A percentile compares a stretch with the other conserved stretches of the same genome.
Evolutionary conservation across 78 protist species (phyloP).

Genomic region (Pelomyxa schiedti): DNA sequence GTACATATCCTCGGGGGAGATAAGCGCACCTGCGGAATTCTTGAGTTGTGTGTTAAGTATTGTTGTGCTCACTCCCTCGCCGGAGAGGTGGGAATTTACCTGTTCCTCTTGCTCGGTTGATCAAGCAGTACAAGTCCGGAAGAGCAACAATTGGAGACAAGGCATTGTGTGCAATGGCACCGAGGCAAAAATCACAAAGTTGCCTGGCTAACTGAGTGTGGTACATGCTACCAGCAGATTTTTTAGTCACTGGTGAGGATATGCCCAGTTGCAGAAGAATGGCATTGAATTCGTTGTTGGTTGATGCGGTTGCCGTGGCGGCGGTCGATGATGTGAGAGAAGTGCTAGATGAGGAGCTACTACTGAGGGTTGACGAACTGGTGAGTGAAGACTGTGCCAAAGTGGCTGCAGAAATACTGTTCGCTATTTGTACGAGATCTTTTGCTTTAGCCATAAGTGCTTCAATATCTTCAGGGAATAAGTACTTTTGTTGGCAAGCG

Average conservation of each 20-base stretch:
- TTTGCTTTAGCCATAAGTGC: background rate
- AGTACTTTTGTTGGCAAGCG: too few relatives aligned
- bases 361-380: too few relatives aligned
- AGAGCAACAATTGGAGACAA: background rate
- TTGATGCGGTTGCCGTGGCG: too few relatives aligned
- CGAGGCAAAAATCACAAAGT: background rate
- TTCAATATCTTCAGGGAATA: too few relatives aligned
- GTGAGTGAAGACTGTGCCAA: too few relatives aligned
- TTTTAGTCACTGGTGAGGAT: background rate
- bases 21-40: too few relatives aligned
- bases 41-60: too few relatives aligned
- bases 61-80: too few relatives aligned
- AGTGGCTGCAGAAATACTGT: background rate
- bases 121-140: background rate
- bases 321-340: too few relatives aligned
- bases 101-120: background rate
- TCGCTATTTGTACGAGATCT: background rate
- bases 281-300: background rate
- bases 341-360: too few relatives aligned
- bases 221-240: background rate
- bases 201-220: background rate
- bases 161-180: background rate
- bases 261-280: background rate
- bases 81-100: background rate
- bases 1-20: background rate